These are phyloP conservation scores for Telfairia occidentalis DNA, from an alignment of 331 rosid genomes.

Conservation along the genomic window DNA sequence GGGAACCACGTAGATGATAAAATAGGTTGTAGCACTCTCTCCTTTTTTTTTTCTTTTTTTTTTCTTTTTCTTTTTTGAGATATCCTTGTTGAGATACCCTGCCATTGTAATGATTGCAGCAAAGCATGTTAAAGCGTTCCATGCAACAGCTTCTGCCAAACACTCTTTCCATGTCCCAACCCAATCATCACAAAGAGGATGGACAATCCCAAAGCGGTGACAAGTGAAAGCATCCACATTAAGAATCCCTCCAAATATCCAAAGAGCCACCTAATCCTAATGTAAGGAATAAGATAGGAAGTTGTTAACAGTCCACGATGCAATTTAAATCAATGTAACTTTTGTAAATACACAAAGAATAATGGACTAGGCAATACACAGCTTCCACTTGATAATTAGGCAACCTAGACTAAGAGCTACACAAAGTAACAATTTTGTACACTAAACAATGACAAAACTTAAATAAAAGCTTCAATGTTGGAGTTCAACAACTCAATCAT, in stretches of 20 bases:
- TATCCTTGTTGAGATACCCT: slow-evolving; percentile 94
- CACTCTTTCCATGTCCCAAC: slow-evolving; percentile 99
- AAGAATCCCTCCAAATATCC: slow-evolving; percentile 79
- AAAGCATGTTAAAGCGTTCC: slow-evolving; percentile 98
- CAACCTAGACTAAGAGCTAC: neutral
- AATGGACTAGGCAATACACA: neutral
- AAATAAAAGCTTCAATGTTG: neutral
- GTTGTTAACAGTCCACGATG: neutral
- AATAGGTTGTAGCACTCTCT: too few species aligned
- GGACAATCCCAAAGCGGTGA: slow-evolving; percentile 84
- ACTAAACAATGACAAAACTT: neutral
- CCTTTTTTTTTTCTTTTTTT: too few species aligned
- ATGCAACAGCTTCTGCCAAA: slow-evolving; percentile 88
- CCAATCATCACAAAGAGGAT: slow-evolving; percentile 78
- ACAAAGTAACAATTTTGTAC: neutral
- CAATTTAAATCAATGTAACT: neutral
- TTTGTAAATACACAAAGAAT: neutral
- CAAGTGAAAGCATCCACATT: slow-evolving; percentile 77
- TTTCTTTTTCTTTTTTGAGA: too few species aligned
- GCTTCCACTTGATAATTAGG: neutral
- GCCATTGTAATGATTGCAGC: slow-evolving; percentile 99
- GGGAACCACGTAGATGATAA: too few species aligned
- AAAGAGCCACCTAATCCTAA: slow-evolving; percentile 80
- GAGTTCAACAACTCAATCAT: neutral
- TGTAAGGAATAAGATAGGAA: slow-evolving; percentile 10